Evolutionary conservation across 495 filamentous ascomycete genomes (phyloP).

Genomic region (Peziza echinospora): DNA sequence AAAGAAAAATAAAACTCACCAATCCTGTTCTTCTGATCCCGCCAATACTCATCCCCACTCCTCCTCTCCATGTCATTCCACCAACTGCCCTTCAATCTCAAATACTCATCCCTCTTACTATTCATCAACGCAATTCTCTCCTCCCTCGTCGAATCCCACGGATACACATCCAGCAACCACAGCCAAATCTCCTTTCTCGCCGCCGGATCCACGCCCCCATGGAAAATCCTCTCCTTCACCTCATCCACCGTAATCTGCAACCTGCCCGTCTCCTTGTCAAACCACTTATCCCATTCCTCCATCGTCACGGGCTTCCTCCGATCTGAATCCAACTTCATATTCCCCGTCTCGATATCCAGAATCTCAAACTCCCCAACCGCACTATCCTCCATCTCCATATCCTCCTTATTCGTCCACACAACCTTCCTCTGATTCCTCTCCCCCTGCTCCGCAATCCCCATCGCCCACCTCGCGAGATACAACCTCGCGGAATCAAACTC

Average conservation of each 20-base stretch:
- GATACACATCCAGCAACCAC: constrained; percentile 74
- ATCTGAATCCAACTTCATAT: constrained; percentile 43
- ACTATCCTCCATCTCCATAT: constrained; percentile 81
- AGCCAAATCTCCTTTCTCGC: constrained; percentile 93
- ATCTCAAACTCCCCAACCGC: constrained; percentile 91
- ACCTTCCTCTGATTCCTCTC: constrained; percentile 50
- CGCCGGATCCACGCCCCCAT: constrained; percentile 73
- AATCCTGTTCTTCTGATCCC: constrained; percentile 80
- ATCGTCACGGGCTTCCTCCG: constrained; percentile 53
- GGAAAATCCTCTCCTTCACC: constrained; percentile 88
- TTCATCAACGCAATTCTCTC: constrained; percentile 63
- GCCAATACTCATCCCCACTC: constrained; percentile 74
- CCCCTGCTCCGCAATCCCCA: constrained; percentile 93
- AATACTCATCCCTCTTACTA: constrained; percentile 77
- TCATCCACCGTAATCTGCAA: constrained; percentile 65
- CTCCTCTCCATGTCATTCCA: constrained; percentile 84
- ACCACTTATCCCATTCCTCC: constrained; percentile 72
- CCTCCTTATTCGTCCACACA: constrained; percentile 83
- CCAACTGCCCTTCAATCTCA: constrained; percentile 83
- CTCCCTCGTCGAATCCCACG: constrained; percentile 66
- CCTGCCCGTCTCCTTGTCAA: constrained; percentile 49
- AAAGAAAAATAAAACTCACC: constrained; percentile 44
- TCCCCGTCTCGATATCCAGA: constrained; percentile 56
- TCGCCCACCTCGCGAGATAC: constrained; percentile 90
- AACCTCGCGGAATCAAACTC: constrained; percentile 91